Conservation (phyloP, 139 green algal genomes). For the Pleodorina starrii region DNA sequence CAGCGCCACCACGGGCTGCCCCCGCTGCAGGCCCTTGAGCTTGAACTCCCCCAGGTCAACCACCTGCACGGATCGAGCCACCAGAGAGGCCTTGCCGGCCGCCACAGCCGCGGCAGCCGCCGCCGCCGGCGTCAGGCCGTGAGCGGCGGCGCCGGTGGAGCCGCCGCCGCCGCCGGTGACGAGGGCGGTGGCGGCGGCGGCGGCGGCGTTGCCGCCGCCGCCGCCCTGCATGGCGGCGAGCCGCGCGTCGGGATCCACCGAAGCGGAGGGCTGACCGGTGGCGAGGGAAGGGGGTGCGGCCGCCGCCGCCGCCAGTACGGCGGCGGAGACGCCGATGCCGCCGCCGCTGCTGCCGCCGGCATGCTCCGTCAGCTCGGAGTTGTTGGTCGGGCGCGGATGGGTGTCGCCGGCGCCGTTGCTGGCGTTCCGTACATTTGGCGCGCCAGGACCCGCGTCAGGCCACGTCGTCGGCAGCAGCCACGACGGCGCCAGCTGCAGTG, state of each 20-base stretch:
- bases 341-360: background rate
- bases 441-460: background rate
- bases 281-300: no score
- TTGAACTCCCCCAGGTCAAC: slow-evolving; percentile 27
- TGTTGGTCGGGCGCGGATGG: background rate
- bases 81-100: background rate
- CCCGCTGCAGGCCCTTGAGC: slow-evolving; percentile 21
- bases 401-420: background rate
- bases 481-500: background rate
- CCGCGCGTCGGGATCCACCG: no score
- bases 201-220: no score
- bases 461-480: background rate
- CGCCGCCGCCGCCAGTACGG: background rate
- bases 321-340: background rate
- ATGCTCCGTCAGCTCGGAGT: background rate
- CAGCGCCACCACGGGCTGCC: slow-evolving; percentile 25
- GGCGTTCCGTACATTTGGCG: background rate
- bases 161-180: background rate
- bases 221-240: no score
- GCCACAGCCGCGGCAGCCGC: background rate
- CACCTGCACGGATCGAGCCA: background rate
- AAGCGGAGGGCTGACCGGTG: no score
- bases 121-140: background rate
- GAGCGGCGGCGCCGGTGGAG: background rate
- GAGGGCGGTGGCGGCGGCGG: background rate